Evolutionary conservation across 306 rosid species (phyloP).

Genomic region (Rubus idaeus): DNA sequence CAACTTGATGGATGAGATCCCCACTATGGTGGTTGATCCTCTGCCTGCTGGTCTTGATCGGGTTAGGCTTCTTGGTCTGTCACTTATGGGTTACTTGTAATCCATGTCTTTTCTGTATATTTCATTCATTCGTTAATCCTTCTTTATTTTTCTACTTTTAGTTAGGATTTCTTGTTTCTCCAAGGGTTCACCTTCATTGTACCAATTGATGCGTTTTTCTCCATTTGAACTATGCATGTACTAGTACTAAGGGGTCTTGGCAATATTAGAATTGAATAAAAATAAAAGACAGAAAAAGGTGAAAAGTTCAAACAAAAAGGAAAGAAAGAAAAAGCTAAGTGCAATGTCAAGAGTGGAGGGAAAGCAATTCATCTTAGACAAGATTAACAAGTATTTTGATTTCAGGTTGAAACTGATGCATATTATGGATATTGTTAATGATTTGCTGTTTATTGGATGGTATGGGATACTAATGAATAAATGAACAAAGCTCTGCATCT

Average conservation of each 20-base stretch:
- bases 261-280: background rate
- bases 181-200: background rate
- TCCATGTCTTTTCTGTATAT: background rate
- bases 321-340: background rate
- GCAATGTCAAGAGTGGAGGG: background rate
- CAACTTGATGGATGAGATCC: slow-evolving; percentile 97
- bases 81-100: background rate
- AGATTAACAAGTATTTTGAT: slow-evolving; percentile 1
- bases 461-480: background rate
- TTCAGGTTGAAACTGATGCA: background rate
- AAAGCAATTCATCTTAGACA: background rate
- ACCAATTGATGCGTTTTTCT: slow-evolving; percentile 15
- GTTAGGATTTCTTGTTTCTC: background rate
- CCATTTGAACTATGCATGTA: background rate
- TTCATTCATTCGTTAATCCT: background rate
- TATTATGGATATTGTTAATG: background rate
- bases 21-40: slow-evolving; percentile 90
- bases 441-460: background rate
- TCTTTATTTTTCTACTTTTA: slow-evolving; percentile 9
- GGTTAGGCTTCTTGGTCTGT: slow-evolving; percentile 51
- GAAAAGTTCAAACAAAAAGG: background rate
- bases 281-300: background rate
- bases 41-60: slow-evolving; percentile 86
- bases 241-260: background rate
- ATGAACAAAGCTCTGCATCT: background rate